Percentiles rank a stretch among this genome's conserved stretches.
These are phyloP conservation scores for Lophium mytilinum DNA, from an alignment of 495 filamentous ascomycete species.

Conservation along the genomic window DNA sequence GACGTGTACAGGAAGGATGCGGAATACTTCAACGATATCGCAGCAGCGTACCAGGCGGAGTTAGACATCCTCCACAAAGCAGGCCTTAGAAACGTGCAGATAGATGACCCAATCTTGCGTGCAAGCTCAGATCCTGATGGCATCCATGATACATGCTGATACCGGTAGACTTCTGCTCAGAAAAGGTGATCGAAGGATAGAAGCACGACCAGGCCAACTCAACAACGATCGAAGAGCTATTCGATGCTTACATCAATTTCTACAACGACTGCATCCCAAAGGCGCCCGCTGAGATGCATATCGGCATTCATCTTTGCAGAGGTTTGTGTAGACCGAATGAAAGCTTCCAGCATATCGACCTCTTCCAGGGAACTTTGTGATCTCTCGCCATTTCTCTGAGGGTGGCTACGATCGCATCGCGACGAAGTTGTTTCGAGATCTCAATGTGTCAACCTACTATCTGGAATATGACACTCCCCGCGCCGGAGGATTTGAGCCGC, in stretches of 20 bases:
- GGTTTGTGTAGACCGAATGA: background rate
- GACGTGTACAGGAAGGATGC: conserved; percentile 50
- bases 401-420: conserved; percentile 63
- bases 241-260: conserved; percentile 52
- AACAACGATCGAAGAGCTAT: conserved; percentile 41
- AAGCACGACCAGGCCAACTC: conserved; percentile 49
- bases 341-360: background rate
- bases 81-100: conserved; percentile 56
- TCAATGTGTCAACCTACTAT: conserved; percentile 61
- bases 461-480: conserved; percentile 62
- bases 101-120: conserved; percentile 58
- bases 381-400: conserved; percentile 51
- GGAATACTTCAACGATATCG: conserved; percentile 55
- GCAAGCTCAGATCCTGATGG: conserved; percentile 16
- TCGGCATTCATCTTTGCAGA: conserved; percentile 57
- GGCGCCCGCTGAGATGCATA: conserved; percentile 52
- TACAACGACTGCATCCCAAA: conserved; percentile 54
- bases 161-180: conserved; percentile 56
- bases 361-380: conserved; percentile 47
- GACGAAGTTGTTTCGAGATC: conserved; percentile 53
- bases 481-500: conserved; percentile 58
- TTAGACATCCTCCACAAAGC: conserved; percentile 53
- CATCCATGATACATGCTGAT: background rate
- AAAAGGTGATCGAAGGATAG: conserved; percentile 54
- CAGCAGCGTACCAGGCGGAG: conserved; percentile 52